phyloP scores from a whole-genome alignment of 75 land plant species.

The Cryptomeria japonica region DNA sequence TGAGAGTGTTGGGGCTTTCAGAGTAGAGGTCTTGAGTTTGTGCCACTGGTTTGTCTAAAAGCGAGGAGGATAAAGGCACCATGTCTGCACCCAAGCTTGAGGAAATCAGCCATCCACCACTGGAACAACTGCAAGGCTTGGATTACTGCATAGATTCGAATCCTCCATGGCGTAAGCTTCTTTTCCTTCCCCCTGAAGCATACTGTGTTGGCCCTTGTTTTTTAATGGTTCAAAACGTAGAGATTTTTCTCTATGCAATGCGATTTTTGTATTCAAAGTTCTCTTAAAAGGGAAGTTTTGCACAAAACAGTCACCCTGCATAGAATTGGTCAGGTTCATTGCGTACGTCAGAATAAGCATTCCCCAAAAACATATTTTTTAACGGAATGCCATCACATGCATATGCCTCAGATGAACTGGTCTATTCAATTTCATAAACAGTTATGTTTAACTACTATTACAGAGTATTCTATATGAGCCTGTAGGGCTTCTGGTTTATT shows the following conservation, averaged over 20 bases:
- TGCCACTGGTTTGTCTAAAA: not conserved
- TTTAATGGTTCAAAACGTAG: not conserved
- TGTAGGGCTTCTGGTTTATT: not conserved
- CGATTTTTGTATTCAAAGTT: not conserved
- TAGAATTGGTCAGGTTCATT: not conserved
- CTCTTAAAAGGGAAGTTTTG: not conserved
- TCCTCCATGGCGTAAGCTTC: constrained; percentile 78
- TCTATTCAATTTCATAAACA: not conserved
- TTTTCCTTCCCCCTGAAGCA: constrained; percentile 5
- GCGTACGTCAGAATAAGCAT: not conserved
- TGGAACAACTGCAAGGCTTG: constrained; percentile 92
- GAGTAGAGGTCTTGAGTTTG: not conserved
- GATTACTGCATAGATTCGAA: constrained; percentile 94
- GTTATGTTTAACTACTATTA: not conserved
- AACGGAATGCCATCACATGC: not conserved
- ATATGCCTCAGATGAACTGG: not conserved
- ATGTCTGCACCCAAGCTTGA: constrained; percentile 15
- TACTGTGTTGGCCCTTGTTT: not conserved
- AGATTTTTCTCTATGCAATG: not conserved
- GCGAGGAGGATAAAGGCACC: not conserved
- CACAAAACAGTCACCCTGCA: not conserved
- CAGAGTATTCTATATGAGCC: not conserved
- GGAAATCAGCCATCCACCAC: constrained; percentile 69
- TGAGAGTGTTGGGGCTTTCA: not conserved
- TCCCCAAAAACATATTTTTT: not conserved